A percentile compares a stretch with the other conserved stretches of the same genome.
Evolutionary conservation across 2,329 filamentous ascomycete genomes (phyloP).

Genomic region (Orbilia quercus): DNA sequence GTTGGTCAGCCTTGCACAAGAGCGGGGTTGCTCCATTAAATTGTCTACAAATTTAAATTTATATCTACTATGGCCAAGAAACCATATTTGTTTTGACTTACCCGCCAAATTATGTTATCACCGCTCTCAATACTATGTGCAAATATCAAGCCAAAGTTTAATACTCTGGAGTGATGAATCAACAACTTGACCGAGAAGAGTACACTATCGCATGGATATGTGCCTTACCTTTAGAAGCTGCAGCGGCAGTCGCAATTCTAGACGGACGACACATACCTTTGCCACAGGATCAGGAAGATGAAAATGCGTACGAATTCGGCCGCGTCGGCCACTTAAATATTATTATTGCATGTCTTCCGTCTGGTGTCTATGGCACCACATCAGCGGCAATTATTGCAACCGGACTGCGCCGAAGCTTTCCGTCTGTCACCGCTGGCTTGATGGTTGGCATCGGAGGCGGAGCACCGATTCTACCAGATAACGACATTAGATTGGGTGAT

Average conservation of each 20-base stretch:
- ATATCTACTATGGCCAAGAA: too few species aligned
- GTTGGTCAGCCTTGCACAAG: too few species aligned
- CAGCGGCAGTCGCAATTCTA: slow-evolving; percentile 50
- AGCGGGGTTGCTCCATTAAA: too few species aligned
- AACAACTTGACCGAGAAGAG: neutral
- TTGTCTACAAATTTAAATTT: too few species aligned
- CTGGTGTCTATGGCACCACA: slow-evolving; percentile 1
- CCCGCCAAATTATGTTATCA: too few species aligned
- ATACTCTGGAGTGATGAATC: too few species aligned
- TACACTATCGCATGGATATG: slow-evolving; percentile 58
- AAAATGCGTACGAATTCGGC: slow-evolving; percentile 17
- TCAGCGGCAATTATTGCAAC: neutral
- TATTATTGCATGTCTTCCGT: slow-evolving; percentile 14
- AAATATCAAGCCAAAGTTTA: too few species aligned
- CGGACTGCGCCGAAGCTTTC: slow-evolving; percentile 3
- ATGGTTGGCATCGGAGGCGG: slow-evolving; percentile 29
- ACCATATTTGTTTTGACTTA: too few species aligned
- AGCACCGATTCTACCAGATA: neutral
- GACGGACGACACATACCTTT: slow-evolving; percentile 29
- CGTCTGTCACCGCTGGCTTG: slow-evolving; percentile 1
- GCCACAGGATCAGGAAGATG: neutral
- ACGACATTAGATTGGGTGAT: slow-evolving; percentile 19
- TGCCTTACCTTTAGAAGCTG: slow-evolving; percentile 54
- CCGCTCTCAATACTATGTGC: too few species aligned
- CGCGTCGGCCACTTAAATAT: slow-evolving; percentile 10